These are phyloP conservation scores for Aspergillus terreus DNA, from an alignment of 2,329 filamentous ascomycete genomes.

Conservation along the genomic window DNA sequence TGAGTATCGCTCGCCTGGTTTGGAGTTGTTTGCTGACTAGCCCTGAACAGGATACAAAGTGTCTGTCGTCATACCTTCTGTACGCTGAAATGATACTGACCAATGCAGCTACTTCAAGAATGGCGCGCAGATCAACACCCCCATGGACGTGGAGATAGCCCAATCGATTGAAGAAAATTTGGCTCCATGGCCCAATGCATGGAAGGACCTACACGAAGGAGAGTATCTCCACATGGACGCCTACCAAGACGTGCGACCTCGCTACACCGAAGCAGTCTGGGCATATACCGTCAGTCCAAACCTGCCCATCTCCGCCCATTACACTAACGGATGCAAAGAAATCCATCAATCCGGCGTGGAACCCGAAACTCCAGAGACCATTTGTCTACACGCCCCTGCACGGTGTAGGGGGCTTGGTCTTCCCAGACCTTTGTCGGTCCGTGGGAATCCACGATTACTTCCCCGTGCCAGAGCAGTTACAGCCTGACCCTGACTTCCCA, in stretches of 20 bases:
- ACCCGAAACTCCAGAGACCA: constrained; percentile 18
- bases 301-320: neutral
- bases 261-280: constrained; percentile 28
- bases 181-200: constrained; percentile 45
- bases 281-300: constrained; percentile 28
- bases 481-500: constrained; percentile 62
- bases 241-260: constrained; percentile 25
- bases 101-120: constrained; percentile 55
- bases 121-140: constrained; percentile 63
- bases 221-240: constrained; percentile 24
- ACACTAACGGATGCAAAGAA: constrained; percentile 22
- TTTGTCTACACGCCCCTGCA: constrained; percentile 45
- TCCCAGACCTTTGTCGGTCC: constrained; percentile 31
- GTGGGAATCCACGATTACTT: constrained; percentile 32
- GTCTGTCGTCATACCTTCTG: constrained; percentile 19
- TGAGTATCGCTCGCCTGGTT: constrained; percentile 12
- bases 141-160: constrained; percentile 58
- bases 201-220: constrained; percentile 46
- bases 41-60: constrained; percentile 56
- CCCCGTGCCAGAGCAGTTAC: constrained; percentile 44
- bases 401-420: constrained; percentile 35
- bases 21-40: constrained; percentile 9
- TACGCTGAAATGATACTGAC: constrained; percentile 17
- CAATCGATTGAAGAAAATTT: constrained; percentile 54
- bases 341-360: constrained; percentile 29